Evolutionary conservation across 805 yeast genomes (phyloP), one percentile per base, ranked within the genome.

Genomic region (Candida suzukii): DNA sequence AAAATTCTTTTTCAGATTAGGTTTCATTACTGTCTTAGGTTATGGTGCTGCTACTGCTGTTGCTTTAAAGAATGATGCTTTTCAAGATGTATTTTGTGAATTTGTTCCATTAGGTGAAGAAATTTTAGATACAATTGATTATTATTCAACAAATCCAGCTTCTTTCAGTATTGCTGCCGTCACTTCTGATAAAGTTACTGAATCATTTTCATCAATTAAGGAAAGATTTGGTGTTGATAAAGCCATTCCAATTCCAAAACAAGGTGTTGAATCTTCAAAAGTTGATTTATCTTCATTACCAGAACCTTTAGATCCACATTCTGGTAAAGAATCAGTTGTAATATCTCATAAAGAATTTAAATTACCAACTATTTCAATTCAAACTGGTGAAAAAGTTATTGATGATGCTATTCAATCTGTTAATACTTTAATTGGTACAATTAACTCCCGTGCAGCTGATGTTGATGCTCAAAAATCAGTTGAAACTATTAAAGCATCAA

Each of bases 21-120:
- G 58, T 7, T 38, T 58, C 14, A 33, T 51, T 22, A 48, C 61
- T 8, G 52, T 55, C 13, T 41, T 54, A 4, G 40, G 74, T 21
- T 82, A 80, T 49, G 78, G 74, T 28, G 78, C 71, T 28, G 87
- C 85, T 40, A 72, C 78, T n/a, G 75, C 72, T 40, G 61, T 71
- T 42, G 68, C 88, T 13, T 63, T 77, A 25, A 63, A 73, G 46
- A 70, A 70, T 53, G 83, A 80, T 49, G 66, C 74, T 16, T 71
- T 80, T 56, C 80, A 76, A 49, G 86, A 82, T 49, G 48, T 67
- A 36, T 82, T 79, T 58, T 68, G 78, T 19, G 80, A 79, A 48
- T 73, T 73, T 44, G 74, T 82, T 35, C 93, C 93, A 17, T 68
- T 72, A 39, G 85, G 79, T 30, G 83, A 78, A 50, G 60, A 61